Conservation (phyloP, 148 eudicot genomes). For the Persicaria tinctoria region DNA sequence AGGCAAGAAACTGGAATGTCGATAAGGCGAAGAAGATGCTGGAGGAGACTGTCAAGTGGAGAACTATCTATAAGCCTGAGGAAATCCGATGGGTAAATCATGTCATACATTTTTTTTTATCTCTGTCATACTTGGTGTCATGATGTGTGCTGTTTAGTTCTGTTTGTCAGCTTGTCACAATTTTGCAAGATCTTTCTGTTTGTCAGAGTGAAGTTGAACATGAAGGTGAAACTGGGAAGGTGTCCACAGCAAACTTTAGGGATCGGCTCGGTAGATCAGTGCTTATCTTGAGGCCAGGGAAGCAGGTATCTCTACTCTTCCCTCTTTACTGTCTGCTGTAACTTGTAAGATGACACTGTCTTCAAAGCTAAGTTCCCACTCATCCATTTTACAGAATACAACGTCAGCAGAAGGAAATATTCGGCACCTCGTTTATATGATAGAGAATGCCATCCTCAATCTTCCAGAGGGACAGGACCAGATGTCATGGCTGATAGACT, state of each 20-base stretch:
- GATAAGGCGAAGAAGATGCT: constrained; percentile 79
- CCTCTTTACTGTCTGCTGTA: neutral
- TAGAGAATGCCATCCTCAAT: constrained; percentile 84
- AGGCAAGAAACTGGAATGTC: constrained; percentile 83
- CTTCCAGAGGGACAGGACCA: constrained; percentile 88
- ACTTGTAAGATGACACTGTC: neutral
- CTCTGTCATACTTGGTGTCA: neutral
- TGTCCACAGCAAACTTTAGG: constrained; percentile 70
- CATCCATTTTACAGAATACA: constrained; percentile 37
- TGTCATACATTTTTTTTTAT: neutral
- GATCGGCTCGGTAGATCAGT: constrained; percentile 72
- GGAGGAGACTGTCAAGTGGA: constrained; percentile 81
- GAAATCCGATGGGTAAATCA: constrained; percentile 79
- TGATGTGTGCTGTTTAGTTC: neutral
- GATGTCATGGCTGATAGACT: constrained; percentile 92
- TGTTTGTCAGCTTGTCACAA: neutral
- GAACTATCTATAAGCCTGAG: constrained; percentile 75
- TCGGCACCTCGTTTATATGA: constrained; percentile 70
- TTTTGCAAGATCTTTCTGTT: constrained; percentile 12
- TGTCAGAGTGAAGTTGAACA: constrained; percentile 78
- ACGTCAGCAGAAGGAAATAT: constrained; percentile 61
- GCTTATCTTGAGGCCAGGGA: constrained; percentile 94
- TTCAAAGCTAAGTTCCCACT: neutral
- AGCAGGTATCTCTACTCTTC: constrained; percentile 46
- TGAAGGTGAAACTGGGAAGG: constrained; percentile 90